phyloP scores from a whole-genome alignment of 2,329 filamentous ascomycete genomes.

The Aspergillus costaricaensis region DNA sequence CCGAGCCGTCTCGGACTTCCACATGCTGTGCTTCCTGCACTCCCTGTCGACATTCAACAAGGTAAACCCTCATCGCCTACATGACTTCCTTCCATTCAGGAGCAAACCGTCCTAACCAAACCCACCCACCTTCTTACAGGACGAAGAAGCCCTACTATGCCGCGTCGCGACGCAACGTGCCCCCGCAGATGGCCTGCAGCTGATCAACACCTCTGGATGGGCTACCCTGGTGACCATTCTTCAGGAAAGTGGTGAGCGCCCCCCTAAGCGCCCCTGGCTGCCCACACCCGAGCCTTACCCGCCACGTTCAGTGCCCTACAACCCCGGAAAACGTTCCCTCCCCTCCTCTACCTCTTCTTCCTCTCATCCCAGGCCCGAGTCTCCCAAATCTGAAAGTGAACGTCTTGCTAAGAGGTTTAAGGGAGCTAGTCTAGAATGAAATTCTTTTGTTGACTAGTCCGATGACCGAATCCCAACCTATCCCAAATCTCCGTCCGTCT shows the following conservation, averaged over 20 bases:
- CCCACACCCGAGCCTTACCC: constrained; percentile 40
- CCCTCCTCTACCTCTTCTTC: constrained; percentile 22
- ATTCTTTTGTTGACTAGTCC: constrained; percentile 9
- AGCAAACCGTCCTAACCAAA: no score
- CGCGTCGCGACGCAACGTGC: constrained; percentile 81
- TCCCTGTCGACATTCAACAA: constrained; percentile 79
- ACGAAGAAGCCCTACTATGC: constrained; percentile 84
- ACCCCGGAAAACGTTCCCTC: constrained; percentile 38
- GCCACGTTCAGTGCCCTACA: constrained; percentile 30
- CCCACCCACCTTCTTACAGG: constrained; percentile 55
- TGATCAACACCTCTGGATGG: constrained; percentile 89
- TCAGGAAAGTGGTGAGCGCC: constrained; percentile 95
- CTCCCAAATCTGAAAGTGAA: constrained; percentile 55
- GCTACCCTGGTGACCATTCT: constrained; percentile 90
- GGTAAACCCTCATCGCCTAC: constrained; percentile 55
- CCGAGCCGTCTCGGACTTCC: constrained; percentile 83
- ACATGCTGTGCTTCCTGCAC: constrained; percentile 85
- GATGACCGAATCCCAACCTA: not conserved
- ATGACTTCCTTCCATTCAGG: not conserved
- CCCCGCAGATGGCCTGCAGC: constrained; percentile 75
- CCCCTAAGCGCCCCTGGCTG: constrained; percentile 68
- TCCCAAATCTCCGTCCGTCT: constrained; percentile 4
- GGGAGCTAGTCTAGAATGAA: constrained; percentile 59
- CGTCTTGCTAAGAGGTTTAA: constrained; percentile 67
- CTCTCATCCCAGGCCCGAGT: constrained; percentile 30